Base-by-base conservation (phyloP, 257 asterid species). In the Plantago elongata region DNA sequence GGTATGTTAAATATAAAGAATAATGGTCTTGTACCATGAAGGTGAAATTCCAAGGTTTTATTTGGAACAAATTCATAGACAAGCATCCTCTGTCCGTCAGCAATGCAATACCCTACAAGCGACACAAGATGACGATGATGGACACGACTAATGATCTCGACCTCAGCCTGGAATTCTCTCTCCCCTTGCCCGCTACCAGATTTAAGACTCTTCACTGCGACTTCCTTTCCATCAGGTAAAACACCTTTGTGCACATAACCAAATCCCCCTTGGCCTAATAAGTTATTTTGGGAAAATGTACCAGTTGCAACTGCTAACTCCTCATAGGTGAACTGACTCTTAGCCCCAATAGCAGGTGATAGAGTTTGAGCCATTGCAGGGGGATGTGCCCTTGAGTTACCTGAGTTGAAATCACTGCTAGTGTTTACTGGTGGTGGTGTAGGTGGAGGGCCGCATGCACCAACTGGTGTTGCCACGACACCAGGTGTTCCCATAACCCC, bases 71-170 rank as follows among this genome's bases (percentile, higher is more conserved):
- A 91, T 60, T 91, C 96, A 59, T 88, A 91, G 11, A 83, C 98
- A 67, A 91, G 81, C 83, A 91, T 76, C 63, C 94, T 83, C 46
- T 83, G 89, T 0, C 73, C 74, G 3, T 72, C 75, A 13, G 82
- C 77, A 68, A 91, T 91, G 78, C 95, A 91, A 69, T 88, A 91
- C 9, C 98, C 98, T 18, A 91, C 96, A 37, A 91, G 96, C 18
- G 96, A 86, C 13, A 91, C 98, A 14, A 91, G 95, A 64, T 91
- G 96, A 11, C 95, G 94, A 69, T 91, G 98, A 65, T 91, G 98
- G 51, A 88, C 96, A 10, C 98, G 93, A 70, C 95, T 91, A 71
- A 91, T 91, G 69, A 88, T 91, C 38, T 88, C 98, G 5, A 91
- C 98, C 82, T 91, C 98, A 11, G 96, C 98, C 64, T 86, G 96